Evolutionary conservation across 129 eudicot genomes (phyloP), one percentile per base, ranked within the genome.

Genomic region (Logfia minima): DNA sequence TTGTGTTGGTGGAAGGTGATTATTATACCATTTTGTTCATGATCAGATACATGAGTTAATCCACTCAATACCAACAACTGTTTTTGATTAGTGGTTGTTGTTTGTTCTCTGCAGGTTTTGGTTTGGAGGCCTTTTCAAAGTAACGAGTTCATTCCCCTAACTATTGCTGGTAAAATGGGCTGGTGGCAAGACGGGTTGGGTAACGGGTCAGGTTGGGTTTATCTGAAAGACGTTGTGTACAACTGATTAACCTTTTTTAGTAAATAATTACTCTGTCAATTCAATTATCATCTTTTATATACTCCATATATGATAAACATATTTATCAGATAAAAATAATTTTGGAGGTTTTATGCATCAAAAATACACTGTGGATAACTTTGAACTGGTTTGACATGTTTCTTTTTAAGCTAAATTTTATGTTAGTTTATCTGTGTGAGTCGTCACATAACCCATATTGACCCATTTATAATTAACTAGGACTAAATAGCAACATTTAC

Each of bases 91-190:
- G 63, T 75, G 43, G 22, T 52, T 79, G 65, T 71, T 43, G 53
- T 16, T 51, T 86, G 70, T 58, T 72, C 68, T 74, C 31, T 78
- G 78, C 90, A 92, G 98, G 84, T 92, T 92, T 70, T 92, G 98
- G 98, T 90, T 72, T 80, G 98, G 96, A 79, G 98, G 98, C 80
- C 79, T 92, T 72, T 92, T 85, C 81, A 92, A 92, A 81, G 98
- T 92, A 88, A 45, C 62, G 37, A 60, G 71, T 67, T 72, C 53
- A 63, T 67, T 60, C 41, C 72, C 59, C 51, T 53, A 56, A 43
- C 23, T 63, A 43, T 11, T 26, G 21, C 48, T 45, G 79, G 45
- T 9, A 43, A 63, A 75, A 43, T 24, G 70, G 39, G 24, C 45
- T 51, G n/a, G 71, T 28, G 71, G 29, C 24, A 39, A 60, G 39